Conservation (phyloP, 805 yeast species). For the Metschnikowia orientalis region DNA sequence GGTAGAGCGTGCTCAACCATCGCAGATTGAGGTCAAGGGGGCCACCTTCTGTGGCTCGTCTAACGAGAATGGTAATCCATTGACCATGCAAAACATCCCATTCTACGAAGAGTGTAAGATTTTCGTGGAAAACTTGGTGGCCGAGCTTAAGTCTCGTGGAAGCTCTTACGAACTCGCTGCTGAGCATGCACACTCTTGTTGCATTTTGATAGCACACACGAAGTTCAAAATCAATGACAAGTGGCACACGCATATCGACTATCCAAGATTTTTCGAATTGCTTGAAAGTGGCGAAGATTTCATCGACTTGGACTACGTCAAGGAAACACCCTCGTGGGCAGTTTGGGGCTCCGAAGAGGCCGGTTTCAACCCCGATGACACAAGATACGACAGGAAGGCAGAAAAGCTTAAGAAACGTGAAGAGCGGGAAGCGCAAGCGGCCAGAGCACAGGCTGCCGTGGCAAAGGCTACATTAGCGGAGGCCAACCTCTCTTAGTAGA, state of each 20-base stretch:
- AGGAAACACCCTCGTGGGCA: conserved; percentile 88
- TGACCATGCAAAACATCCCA: conserved; percentile 94
- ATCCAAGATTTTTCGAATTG: conserved; percentile 67
- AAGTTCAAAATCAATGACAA: conserved; percentile 64
- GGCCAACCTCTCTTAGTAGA: conserved; percentile 2
- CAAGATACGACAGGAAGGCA: conserved; percentile 60
- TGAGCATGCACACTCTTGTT: conserved; percentile 93
- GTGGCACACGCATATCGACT: conserved; percentile 91
- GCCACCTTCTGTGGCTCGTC: conserved; percentile 95
- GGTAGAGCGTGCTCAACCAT: conserved; percentile 76
- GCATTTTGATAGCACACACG: conserved; percentile 75
- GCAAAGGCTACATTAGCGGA: conserved; percentile 5
- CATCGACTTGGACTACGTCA: conserved; percentile 73
- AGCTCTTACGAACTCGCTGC: conserved; percentile 81
- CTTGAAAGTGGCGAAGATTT: conserved; percentile 63
- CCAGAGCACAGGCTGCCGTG: conserved; percentile 7
- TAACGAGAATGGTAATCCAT: conserved; percentile 74
- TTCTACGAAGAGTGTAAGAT: conserved; percentile 83
- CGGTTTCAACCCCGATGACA: conserved; percentile 87
- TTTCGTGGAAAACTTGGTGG: conserved; percentile 62
- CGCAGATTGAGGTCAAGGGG: conserved; percentile 89
- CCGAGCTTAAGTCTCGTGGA: conserved; percentile 62
- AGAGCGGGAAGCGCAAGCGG: conserved; percentile 30
- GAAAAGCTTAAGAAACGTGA: conserved; percentile 48
- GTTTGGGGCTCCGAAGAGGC: conserved; percentile 79